Conservation (phyloP, 2,329 filamentous ascomycete species). For the Plenodomus biglobosus region DNA sequence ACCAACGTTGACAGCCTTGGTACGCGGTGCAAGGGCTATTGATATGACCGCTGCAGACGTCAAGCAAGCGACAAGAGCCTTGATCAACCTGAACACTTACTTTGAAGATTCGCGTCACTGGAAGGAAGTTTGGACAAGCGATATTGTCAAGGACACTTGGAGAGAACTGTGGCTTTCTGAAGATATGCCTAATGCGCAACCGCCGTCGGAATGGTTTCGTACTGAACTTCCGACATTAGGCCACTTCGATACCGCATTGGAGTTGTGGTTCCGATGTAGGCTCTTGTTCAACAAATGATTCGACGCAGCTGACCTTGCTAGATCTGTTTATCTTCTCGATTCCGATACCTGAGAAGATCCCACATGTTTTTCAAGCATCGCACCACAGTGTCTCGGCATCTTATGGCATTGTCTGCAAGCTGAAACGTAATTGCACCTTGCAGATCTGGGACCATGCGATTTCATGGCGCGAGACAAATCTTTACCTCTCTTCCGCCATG, state of each 20-base stretch:
- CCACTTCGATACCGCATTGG: constrained; percentile 50
- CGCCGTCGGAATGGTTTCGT: constrained; percentile 50
- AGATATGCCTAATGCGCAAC: constrained; percentile 46
- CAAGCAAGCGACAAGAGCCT: constrained; percentile 46
- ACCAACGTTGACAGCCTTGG: constrained; percentile 45
- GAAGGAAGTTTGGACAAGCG: constrained; percentile 52
- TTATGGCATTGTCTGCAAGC: constrained; percentile 63
- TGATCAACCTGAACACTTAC: constrained; percentile 49
- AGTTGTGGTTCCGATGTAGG: constrained; percentile 51
- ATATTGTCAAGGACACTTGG: constrained; percentile 51
- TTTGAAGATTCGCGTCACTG: constrained; percentile 50
- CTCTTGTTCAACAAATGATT: background rate
- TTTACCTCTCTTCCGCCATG: constrained; percentile 46
- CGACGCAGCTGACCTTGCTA: constrained; percentile 17
- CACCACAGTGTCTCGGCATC: constrained; percentile 64
- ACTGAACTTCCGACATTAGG: constrained; percentile 51
- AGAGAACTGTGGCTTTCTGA: constrained; percentile 51
- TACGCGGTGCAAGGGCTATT: constrained; percentile 44
- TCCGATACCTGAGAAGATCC: constrained; percentile 58
- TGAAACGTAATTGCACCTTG: constrained; percentile 61
- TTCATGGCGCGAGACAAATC: constrained; percentile 59
- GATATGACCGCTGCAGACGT: constrained; percentile 44
- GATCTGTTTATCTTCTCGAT: constrained; percentile 60
- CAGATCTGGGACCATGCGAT: constrained; percentile 68
- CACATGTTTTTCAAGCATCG: constrained; percentile 64